Evolutionary conservation across 805 yeast genomes (phyloP).

Genomic region (Saccharomycopsis guyanensis): DNA sequence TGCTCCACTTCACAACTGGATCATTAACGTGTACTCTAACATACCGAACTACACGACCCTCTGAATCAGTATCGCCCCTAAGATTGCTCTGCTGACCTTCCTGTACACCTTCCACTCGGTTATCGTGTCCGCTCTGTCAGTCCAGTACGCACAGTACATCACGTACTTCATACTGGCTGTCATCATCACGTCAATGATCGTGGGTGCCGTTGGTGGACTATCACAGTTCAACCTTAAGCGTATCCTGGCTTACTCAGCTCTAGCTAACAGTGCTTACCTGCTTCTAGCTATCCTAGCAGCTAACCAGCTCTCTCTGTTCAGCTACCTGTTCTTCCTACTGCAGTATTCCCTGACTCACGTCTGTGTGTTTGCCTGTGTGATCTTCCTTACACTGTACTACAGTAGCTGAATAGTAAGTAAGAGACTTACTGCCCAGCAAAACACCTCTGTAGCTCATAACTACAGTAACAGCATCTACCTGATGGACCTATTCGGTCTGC

Average conservation of each 20-base stretch:
- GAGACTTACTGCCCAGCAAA: too few species aligned
- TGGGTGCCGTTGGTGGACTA: slow-evolving; percentile 21
- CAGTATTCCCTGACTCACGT: too few species aligned
- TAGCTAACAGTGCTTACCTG: slow-evolving; percentile 22
- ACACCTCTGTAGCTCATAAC: too few species aligned
- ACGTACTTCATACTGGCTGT: slow-evolving; percentile 13
- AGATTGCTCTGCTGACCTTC: slow-evolving; percentile 20
- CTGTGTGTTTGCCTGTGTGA: too few species aligned
- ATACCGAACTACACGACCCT: slow-evolving; percentile 21
- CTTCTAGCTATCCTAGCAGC: slow-evolving; percentile 22
- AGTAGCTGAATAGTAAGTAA: too few species aligned
- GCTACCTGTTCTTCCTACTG: slow-evolving; percentile 21
- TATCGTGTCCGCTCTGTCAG: too few species aligned
- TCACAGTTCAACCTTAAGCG: slow-evolving; percentile 21
- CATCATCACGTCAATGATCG: slow-evolving; percentile 21
- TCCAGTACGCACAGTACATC: too few species aligned
- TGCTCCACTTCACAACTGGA: slow-evolving; percentile 22
- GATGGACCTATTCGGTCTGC: slow-evolving; percentile 21
- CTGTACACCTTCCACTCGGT: too few species aligned
- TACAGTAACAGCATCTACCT: too few species aligned
- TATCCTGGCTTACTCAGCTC: slow-evolving; percentile 22
- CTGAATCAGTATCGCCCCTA: slow-evolving; percentile 22
- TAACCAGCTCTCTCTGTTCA: slow-evolving; percentile 21
- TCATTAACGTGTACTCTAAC: slow-evolving; percentile 20
- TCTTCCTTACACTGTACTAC: too few species aligned